These are phyloP conservation scores for Erodium trifolium DNA, from an alignment of 441 rosid species.

Conservation along the genomic window DNA sequence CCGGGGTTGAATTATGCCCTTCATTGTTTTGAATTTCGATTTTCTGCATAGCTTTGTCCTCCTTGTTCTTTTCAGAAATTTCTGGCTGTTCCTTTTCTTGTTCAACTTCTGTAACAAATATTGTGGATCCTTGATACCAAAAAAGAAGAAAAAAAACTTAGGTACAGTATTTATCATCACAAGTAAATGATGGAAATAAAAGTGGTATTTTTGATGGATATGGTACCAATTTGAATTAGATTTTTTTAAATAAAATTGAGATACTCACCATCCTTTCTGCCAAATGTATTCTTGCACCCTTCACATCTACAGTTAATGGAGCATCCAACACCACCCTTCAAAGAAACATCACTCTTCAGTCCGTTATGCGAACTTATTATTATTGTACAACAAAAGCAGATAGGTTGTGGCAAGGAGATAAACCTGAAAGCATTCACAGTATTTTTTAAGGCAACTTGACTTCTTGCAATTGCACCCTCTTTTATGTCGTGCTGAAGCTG, in stretches of 20 bases:
- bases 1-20: conserved; percentile 58
- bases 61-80: conserved; percentile 34
- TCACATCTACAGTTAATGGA: conserved; percentile 94
- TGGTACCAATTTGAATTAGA: neutral
- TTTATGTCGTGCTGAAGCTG: conserved; percentile 96
- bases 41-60: conserved; percentile 33
- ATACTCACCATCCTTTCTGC: conserved; percentile 78
- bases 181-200: neutral
- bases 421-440: conserved; percentile 99
- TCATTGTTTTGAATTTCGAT: conserved; percentile 39
- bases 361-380: conserved; percentile 17
- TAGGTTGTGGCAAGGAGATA: conserved; percentile 12
- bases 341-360: conserved; percentile 15
- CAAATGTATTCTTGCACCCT: conserved; percentile 90
- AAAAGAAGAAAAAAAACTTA: neutral
- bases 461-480: conserved; percentile 99
- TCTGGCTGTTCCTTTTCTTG: conserved; percentile 53
- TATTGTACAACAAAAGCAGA: conserved; percentile 11
- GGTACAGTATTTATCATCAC: neutral
- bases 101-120: conserved; percentile 33
- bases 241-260: neutral
- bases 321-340: conserved; percentile 95
- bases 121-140: neutral
- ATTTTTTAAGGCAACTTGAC: conserved; percentile 90
- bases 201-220: neutral